These are phyloP conservation scores for Chenopodium formosanum DNA, from an alignment of 148 eudicot species.

Conservation along the genomic window DNA sequence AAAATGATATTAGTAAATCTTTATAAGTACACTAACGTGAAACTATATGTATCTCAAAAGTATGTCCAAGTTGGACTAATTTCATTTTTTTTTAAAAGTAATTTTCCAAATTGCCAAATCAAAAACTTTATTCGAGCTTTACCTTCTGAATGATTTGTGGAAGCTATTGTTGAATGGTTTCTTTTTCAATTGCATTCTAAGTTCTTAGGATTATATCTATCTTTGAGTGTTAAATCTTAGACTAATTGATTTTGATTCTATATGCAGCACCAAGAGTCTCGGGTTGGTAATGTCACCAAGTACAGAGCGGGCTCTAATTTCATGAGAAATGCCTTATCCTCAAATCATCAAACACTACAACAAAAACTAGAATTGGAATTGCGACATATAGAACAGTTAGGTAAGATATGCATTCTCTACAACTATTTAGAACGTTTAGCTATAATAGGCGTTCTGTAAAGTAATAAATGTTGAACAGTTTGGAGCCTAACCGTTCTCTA, in stretches of 20 bases:
- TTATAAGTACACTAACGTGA: no score
- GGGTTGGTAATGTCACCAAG: conserved; percentile 72
- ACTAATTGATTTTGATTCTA: conserved; percentile 4
- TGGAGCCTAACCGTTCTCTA: no score
- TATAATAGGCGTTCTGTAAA: no score
- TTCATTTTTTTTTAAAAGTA: neutral
- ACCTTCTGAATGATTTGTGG: neutral
- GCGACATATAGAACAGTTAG: no score
- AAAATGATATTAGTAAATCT: no score
- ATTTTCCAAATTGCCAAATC: neutral
- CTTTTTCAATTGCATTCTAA: neutral
- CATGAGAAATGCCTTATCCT: conserved; percentile 46
- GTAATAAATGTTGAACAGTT: no score
- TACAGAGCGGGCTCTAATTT: conserved; percentile 77
- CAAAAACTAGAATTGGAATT: no score
- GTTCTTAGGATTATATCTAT: neutral
- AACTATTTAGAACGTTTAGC: no score
- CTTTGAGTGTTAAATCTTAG: conserved; percentile 1
- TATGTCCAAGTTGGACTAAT: neutral
- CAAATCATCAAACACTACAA: no score
- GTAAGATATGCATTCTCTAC: no score
- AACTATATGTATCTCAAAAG: no score
- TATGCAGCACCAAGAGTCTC: conserved; percentile 92
- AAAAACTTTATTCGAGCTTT: neutral
- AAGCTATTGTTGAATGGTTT: neutral